Percentiles rank a stretch among this genome's conserved stretches.
Conservation (phyloP, 2,329 filamentous ascomycete genomes). For the Pseudogymnoascus sp. region DNA sequence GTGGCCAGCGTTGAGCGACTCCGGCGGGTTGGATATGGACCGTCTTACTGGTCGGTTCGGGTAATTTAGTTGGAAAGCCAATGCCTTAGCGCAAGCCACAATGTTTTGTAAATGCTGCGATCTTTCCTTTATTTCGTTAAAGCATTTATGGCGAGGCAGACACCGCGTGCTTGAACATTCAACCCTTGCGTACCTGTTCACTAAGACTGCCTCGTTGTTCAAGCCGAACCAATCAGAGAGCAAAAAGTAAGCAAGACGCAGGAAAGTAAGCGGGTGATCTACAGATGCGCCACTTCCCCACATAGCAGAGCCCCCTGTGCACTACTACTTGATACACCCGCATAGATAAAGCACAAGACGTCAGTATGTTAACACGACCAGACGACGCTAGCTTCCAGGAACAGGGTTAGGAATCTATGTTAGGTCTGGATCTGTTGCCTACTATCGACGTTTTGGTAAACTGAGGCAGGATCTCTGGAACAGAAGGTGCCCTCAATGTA, state of each 20-base stretch:
- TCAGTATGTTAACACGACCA: not conserved
- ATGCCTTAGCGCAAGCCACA: not conserved
- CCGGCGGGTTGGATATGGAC: too few relatives aligned
- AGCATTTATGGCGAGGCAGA: not conserved
- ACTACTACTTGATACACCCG: not conserved
- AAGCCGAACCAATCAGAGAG: not conserved
- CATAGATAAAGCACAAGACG: not conserved
- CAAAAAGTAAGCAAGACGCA: not conserved
- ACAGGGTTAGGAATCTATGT: not conserved
- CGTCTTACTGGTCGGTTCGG: not conserved
- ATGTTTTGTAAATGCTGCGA: not conserved
- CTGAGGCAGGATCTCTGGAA: not conserved
- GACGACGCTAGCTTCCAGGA: not conserved
- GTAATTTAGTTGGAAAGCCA: not conserved
- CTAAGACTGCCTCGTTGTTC: not conserved
- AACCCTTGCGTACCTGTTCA: not conserved
- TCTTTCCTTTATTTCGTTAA: not conserved
- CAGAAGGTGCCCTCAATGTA: not conserved
- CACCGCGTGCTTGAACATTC: not conserved
- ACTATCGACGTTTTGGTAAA: not conserved
- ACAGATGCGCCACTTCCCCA: not conserved
- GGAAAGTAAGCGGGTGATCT: not conserved
- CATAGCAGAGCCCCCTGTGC: not conserved
- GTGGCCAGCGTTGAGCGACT: not conserved
- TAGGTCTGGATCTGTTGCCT: not conserved